Conservation (phyloP, 2,329 filamentous ascomycete genomes). For the Didymellaceae sp. region DNA sequence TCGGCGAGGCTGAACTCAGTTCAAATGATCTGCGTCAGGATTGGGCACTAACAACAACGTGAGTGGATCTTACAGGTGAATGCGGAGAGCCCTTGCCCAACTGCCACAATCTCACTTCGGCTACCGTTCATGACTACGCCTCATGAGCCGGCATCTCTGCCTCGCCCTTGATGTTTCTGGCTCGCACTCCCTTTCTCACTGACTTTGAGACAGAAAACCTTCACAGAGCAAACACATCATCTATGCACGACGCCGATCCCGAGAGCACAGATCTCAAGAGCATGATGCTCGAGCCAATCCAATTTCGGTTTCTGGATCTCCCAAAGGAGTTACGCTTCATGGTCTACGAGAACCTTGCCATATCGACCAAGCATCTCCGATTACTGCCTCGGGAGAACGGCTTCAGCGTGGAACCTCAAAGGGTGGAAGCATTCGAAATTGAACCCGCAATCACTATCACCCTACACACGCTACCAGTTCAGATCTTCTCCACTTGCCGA, state of each 20-base stretch:
- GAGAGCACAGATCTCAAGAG: neutral
- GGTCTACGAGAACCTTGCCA: slow-evolving; percentile 11
- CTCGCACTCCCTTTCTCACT: neutral
- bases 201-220: neutral
- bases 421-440: too few relatives aligned
- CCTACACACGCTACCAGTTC: slow-evolving; percentile 5
- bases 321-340: slow-evolving; percentile 20
- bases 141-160: slow-evolving; percentile 1
- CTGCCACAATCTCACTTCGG: neutral
- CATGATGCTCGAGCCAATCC: neutral
- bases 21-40: neutral
- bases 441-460: slow-evolving; percentile 4
- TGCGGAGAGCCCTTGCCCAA: slow-evolving; percentile 12
- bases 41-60: neutral
- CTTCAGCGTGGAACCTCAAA: neutral
- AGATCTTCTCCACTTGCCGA: slow-evolving; percentile 12
- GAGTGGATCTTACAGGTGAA: neutral
- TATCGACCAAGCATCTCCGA: slow-evolving; percentile 1
- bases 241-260: neutral
- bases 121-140: slow-evolving; percentile 6
- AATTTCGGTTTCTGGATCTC: slow-evolving; percentile 14
- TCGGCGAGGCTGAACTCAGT: neutral
- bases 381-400: neutral
- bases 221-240: neutral
- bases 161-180: neutral